Base-by-base conservation (phyloP, 345 rosid species). In the Lagerstroemia speciosa region DNA sequence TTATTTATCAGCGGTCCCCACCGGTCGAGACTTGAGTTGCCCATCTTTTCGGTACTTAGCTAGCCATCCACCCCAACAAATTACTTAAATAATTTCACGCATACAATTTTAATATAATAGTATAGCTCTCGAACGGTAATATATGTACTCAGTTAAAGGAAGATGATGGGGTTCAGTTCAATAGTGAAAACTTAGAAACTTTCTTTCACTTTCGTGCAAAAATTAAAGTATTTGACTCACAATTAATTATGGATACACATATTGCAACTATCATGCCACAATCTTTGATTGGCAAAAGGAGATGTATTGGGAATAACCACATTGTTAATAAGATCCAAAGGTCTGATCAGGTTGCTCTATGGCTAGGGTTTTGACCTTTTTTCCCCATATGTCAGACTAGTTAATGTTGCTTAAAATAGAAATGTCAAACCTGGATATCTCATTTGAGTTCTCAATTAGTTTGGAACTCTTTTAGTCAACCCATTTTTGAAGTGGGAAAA, bases 331-430 rank as follows among this genome's bases (percentile, higher is more conserved):
- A 38, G 43, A 38, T 38, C 12, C 43, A 38, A 38, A 38, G 43
- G 26, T 38, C 27, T 22, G 33, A 30, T 24, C 27, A 24, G 17
- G 45, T 64, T 16, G 8, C 29, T 65, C 15, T 65, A 14, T 65
- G 31, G 68, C 68, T 26, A 41, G 50, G 36, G 43, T 65, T 26
- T 34, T 24, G 48, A 64, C 22, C 36, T 37, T 64, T 64, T 37
- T 64, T 27, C 9, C 1, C 36, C 17, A 36, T n/a, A 30, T n/a
- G 38, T 64, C 20, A 0, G 36, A 64, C 22, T 64, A 34, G 48
- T 43, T 43, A 16, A 24, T 19, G 50, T 36, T 9, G 38, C 38
- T 36, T 36, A 9, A 36, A 36, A 36, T 36, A 1, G 8, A 36
- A 36, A 36, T 46, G 43, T 64, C 0, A 37, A 38, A 37, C 27